Percentiles rank a stretch among this genome's conserved stretches.
Conservation (phyloP, 2,329 filamentous ascomycete species). For the Trichoderma sp. region DNA sequence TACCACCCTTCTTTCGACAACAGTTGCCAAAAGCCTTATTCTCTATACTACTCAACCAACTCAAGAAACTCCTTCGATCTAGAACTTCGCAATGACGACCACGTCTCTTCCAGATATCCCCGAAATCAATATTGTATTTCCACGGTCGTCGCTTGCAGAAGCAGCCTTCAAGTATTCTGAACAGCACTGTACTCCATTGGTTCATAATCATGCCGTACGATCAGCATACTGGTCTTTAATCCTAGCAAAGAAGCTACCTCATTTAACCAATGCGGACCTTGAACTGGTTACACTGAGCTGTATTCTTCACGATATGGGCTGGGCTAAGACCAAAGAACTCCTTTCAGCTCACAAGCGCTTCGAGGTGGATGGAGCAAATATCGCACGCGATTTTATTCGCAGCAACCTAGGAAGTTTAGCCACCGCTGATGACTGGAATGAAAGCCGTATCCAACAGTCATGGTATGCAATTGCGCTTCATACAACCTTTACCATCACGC, state of each 20-base stretch:
- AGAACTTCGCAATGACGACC: not conserved
- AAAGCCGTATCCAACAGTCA: not conserved
- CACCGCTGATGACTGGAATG: not conserved
- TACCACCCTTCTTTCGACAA: not conserved
- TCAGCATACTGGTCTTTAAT: not conserved
- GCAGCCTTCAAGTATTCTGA: not conserved
- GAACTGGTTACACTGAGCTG: not conserved
- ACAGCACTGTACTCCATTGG: not conserved
- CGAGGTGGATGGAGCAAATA: conserved; percentile 2
- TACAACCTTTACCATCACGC: not conserved
- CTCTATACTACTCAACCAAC: not conserved
- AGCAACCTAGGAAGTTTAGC: not conserved
- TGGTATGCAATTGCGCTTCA: conserved; percentile 9
- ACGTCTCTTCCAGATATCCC: not conserved
- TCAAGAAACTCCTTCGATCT: not conserved
- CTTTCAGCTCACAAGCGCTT: not conserved
- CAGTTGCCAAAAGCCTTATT: not conserved
- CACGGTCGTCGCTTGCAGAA: not conserved
- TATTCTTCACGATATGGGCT: not conserved
- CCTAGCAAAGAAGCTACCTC: not conserved
- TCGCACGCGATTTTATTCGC: not conserved
- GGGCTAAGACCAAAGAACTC: not conserved
- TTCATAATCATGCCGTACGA: not conserved
- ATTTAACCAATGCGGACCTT: not conserved
- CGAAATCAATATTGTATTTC: not conserved